phyloP scores from a whole-genome alignment of 805 yeast genomes.

The Vanderwaltozyma tropicalis region DNA sequence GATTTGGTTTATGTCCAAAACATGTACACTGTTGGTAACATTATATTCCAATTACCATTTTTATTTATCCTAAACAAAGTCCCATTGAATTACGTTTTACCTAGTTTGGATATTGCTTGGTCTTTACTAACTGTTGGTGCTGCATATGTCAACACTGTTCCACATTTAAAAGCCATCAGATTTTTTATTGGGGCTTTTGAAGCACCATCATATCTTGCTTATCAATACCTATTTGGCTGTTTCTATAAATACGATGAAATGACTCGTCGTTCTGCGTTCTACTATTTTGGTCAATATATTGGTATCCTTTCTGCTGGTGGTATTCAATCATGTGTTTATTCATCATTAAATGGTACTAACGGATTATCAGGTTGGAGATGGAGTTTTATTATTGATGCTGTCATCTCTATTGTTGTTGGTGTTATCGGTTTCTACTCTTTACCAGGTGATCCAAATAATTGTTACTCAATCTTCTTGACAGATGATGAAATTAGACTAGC shows the following conservation, averaged over 20 bases:
- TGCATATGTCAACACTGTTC: conserved; percentile 35
- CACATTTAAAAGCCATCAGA: conserved; percentile 45
- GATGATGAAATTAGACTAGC: conserved; percentile 49
- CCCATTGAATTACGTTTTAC: conserved; percentile 40
- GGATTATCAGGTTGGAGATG: conserved; percentile 64
- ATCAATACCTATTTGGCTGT: conserved; percentile 47
- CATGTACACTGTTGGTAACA: conserved; percentile 48
- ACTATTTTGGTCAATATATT: conserved; percentile 51
- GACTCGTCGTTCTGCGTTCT: conserved; percentile 50
- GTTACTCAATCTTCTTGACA: conserved; percentile 42
- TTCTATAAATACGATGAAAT: conserved; percentile 50
- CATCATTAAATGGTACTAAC: conserved; percentile 36
- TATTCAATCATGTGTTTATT: conserved; percentile 45
- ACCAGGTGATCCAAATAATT: conserved; percentile 58
- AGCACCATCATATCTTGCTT: conserved; percentile 49
- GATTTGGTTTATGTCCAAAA: conserved; percentile 52
- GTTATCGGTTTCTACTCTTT: conserved; percentile 42
- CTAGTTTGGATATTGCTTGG: conserved; percentile 49
- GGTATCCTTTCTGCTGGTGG: conserved; percentile 56
- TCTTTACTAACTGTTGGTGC: conserved; percentile 46
- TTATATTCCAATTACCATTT: conserved; percentile 54
- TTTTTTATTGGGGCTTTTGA: conserved; percentile 59
- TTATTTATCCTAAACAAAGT: conserved; percentile 43
- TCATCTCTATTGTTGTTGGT: conserved; percentile 49
- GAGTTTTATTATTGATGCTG: conserved; percentile 59